phyloP scores from a whole-genome alignment of 2,329 filamentous ascomycete species.

The Penicillium sp. region DNA sequence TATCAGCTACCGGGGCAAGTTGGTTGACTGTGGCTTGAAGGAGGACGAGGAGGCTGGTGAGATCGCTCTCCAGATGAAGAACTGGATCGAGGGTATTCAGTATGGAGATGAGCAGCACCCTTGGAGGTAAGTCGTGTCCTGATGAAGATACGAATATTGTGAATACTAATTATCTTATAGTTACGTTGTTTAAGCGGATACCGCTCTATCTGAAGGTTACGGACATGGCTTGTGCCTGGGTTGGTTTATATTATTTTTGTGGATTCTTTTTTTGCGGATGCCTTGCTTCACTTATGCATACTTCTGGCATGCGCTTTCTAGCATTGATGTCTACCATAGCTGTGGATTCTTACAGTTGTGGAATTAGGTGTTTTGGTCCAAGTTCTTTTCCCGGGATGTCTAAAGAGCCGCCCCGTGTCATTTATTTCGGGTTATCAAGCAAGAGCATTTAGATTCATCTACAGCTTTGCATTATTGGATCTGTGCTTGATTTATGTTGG shows the following conservation, averaged over 20 bases:
- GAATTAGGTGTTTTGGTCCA: neutral
- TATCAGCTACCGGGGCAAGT: slow-evolving; percentile 80
- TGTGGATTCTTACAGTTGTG: neutral
- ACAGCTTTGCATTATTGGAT: neutral
- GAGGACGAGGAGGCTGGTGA: slow-evolving; percentile 81
- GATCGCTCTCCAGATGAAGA: slow-evolving; percentile 80
- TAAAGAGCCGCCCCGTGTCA: neutral
- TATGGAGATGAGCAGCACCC: slow-evolving; percentile 88
- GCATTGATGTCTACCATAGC: neutral
- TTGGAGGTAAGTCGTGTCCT: slow-evolving; percentile 64
- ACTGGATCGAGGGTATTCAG: slow-evolving; percentile 93
- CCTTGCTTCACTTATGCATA: neutral
- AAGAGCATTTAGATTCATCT: neutral
- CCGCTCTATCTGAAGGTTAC: neutral
- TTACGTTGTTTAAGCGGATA: slow-evolving; percentile 20
- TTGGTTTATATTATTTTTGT: neutral
- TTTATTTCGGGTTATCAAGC: neutral
- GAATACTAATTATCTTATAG: slow-evolving; percentile 16
- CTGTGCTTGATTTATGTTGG: neutral
- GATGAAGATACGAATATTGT: neutral
- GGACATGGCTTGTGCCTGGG: neutral
- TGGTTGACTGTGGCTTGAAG: slow-evolving; percentile 76
- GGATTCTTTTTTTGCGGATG: neutral
- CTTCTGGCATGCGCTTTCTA: neutral
- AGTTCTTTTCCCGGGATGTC: neutral